Conservation (phyloP, 305 asterid genomes). For the Rubia tinctorum region DNA sequence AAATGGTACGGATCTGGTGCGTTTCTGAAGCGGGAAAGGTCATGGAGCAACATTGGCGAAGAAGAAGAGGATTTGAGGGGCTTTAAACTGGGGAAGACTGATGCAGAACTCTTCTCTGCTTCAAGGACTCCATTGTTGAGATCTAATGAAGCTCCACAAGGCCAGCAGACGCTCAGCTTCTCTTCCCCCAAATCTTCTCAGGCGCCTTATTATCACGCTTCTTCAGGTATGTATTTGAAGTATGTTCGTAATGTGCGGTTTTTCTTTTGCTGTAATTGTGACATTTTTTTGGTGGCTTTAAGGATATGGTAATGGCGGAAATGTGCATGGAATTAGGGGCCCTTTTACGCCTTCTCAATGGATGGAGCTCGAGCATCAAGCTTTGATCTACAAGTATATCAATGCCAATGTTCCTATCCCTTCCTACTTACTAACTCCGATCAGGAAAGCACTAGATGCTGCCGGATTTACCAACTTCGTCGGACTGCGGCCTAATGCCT, state of each 20-base stretch:
- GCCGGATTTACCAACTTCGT: slow-evolving; percentile 56
- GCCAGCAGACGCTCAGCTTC: slow-evolving; percentile 67
- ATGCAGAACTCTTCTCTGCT: slow-evolving; percentile 24
- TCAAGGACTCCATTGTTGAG: slow-evolving; percentile 39
- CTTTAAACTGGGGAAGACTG: slow-evolving; percentile 26
- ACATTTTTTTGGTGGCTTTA: slow-evolving; percentile 1
- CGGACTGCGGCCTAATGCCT: slow-evolving; percentile 58
- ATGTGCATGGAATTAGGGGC: slow-evolving; percentile 50
- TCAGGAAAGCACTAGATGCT: slow-evolving; percentile 77
- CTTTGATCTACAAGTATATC: slow-evolving; percentile 93
- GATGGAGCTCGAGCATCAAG: slow-evolving; percentile 96
- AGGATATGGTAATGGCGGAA: slow-evolving; percentile 19
- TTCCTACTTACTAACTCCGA: slow-evolving; percentile 74
- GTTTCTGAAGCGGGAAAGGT: slow-evolving; percentile 32
- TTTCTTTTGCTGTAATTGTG: background rate
- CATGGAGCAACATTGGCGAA: background rate
- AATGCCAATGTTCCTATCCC: slow-evolving; percentile 82
- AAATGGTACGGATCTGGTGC: slow-evolving; percentile 37
- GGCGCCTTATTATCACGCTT: slow-evolving; percentile 16
- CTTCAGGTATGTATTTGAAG: slow-evolving; percentile 26
- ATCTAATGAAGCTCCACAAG: slow-evolving; percentile 27
- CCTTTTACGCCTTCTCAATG: slow-evolving; percentile 91
- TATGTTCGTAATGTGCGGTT: background rate
- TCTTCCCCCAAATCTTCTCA: slow-evolving; percentile 51
- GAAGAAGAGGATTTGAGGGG: slow-evolving; percentile 35